phyloP scores from a whole-genome alignment of 495 filamentous ascomycete genomes.

The Penicillium paradoxum region DNA sequence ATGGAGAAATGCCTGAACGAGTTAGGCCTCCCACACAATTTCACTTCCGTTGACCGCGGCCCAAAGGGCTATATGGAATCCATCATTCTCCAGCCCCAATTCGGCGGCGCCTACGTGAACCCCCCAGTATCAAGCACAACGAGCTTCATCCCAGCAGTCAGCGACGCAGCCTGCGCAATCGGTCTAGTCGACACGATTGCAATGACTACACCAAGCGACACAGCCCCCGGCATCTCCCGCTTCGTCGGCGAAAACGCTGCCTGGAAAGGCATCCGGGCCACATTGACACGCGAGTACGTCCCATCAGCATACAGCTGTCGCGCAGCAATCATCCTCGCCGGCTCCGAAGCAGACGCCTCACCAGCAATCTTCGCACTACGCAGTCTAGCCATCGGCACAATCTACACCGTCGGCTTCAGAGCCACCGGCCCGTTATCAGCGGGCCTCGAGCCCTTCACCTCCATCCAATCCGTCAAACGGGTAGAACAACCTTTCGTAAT shows the following conservation, averaged over 20 bases:
- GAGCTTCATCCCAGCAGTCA: conserved; percentile 58
- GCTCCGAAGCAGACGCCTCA: conserved; percentile 63
- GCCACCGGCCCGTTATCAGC: conserved; percentile 57
- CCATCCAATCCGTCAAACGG: conserved; percentile 69
- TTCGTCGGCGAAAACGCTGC: conserved; percentile 73
- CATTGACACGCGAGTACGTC: conserved; percentile 72
- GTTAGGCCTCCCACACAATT: conserved; percentile 73
- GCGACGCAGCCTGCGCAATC: conserved; percentile 67
- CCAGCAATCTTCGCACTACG: conserved; percentile 71
- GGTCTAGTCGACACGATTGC: conserved; percentile 77
- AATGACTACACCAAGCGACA: conserved; percentile 40
- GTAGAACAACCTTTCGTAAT: conserved; percentile 75
- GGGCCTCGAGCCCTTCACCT: conserved; percentile 72
- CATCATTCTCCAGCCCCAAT: conserved; percentile 62
- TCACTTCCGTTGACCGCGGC: conserved; percentile 68
- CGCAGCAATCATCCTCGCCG: conserved; percentile 68
- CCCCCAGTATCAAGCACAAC: conserved; percentile 53
- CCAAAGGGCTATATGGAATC: conserved; percentile 58
- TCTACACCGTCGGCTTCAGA: conserved; percentile 81
- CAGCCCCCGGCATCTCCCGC: conserved; percentile 31
- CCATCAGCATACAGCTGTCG: conserved; percentile 72
- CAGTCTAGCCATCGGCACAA: conserved; percentile 67
- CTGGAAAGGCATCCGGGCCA: conserved; percentile 79
- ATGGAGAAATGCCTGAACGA: conserved; percentile 89
- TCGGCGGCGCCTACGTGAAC: conserved; percentile 75